A percentile compares a stretch with the other conserved stretches of the same genome.
phyloP scores from a whole-genome alignment of 805 yeast species.

The Metschnikowia corniflorae region DNA sequence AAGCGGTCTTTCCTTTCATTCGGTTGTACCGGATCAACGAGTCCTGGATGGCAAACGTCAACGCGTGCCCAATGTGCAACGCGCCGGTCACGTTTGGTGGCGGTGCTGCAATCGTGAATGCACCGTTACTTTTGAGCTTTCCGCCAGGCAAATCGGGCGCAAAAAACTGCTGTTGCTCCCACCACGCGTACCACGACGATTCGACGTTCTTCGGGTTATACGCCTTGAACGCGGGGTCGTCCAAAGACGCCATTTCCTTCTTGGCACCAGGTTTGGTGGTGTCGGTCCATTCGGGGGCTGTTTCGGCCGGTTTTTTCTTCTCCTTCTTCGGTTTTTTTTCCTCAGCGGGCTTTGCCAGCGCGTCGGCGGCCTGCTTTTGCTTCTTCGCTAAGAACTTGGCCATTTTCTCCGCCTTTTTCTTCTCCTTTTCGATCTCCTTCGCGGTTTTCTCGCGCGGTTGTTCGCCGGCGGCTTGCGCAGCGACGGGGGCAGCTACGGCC shows the following conservation, averaged over 20 bases:
- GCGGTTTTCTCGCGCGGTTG: conserved; percentile 47
- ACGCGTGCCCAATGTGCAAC: conserved; percentile 96
- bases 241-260: conserved; percentile 80
- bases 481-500: conserved; percentile 6
- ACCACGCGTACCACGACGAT: conserved; percentile 97
- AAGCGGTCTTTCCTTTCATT: conserved; percentile 93
- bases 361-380: conserved; percentile 49
- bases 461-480: conserved; percentile 9
- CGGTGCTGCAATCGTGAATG: conserved; percentile 93
- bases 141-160: conserved; percentile 85
- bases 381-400: conserved; percentile 86
- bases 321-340: conserved; percentile 64
- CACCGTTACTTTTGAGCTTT: conserved; percentile 72
- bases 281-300: conserved; percentile 83
- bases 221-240: conserved; percentile 90
- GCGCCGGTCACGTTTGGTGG: conserved; percentile 99
- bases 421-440: conserved; percentile 81
- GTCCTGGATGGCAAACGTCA: conserved; percentile 93
- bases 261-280: conserved; percentile 85
- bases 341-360: conserved; percentile 35
- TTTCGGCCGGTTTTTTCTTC: conserved; percentile 60
- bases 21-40: conserved; percentile 89
- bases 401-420: conserved; percentile 82
- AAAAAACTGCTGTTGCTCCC: conserved; percentile 85
- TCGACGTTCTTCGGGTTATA: conserved; percentile 91